Evolutionary conservation across 1,139 yeast genomes (phyloP).

Genomic region (Pneumocystis wakefieldiae): DNA sequence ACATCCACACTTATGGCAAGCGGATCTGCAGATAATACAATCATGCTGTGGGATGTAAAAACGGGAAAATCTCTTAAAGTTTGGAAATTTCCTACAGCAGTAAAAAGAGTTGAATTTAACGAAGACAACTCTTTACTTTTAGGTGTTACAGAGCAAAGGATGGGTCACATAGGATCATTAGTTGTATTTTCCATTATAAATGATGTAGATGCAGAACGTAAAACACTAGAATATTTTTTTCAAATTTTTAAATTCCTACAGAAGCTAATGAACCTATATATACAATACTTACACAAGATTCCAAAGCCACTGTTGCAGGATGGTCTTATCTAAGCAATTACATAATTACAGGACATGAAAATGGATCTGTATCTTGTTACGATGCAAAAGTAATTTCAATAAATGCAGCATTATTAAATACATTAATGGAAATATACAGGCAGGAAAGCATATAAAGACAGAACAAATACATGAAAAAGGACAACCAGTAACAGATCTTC

Average conservation of each 20-base stretch:
- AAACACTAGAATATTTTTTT: slow-evolving; percentile 3
- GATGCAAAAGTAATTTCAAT: slow-evolving; percentile 31
- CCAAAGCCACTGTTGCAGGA: slow-evolving; percentile 71
- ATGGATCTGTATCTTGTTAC: slow-evolving; percentile 71
- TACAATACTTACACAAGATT: slow-evolving; percentile 37
- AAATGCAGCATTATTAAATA: neutral
- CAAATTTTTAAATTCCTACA: slow-evolving; percentile 23
- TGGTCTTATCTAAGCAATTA: slow-evolving; percentile 52
- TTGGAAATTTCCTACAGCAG: slow-evolving; percentile 71
- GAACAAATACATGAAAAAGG: slow-evolving; percentile 55
- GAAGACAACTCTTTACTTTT: slow-evolving; percentile 56
- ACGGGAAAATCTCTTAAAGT: slow-evolving; percentile 65
- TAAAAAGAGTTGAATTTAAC: slow-evolving; percentile 76
- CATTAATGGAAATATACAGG: slow-evolving; percentile 17
- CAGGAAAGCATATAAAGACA: slow-evolving; percentile 53
- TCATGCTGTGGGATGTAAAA: slow-evolving; percentile 70
- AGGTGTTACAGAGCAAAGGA: slow-evolving; percentile 78
- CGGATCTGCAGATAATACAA: slow-evolving; percentile 80
- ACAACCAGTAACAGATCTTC: slow-evolving; percentile 58
- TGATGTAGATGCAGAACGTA: slow-evolving; percentile 25
- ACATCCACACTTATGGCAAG: slow-evolving; percentile 56
- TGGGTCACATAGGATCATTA: slow-evolving; percentile 78
- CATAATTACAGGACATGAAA: slow-evolving; percentile 76
- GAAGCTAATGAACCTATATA: slow-evolving; percentile 38
- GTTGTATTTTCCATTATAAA: slow-evolving; percentile 45